A percentile compares a stretch with the other conserved stretches of the same genome.
Evolutionary conservation across 495 filamentous ascomycete genomes (phyloP).

Genomic region (Neohortaea acidophila): DNA sequence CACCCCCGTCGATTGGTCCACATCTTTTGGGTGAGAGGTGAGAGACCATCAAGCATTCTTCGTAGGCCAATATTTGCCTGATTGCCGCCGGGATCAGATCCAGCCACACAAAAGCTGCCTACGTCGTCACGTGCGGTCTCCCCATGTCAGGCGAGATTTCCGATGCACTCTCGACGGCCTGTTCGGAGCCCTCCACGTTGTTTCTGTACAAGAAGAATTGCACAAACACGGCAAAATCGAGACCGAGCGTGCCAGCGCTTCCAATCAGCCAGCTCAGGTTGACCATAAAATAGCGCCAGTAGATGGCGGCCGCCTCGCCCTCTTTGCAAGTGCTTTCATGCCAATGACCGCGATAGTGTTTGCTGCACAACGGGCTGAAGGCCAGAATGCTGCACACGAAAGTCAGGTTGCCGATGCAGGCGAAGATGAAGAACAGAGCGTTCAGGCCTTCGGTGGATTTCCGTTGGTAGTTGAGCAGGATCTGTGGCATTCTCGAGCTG

Average conservation of each 20-base stretch:
- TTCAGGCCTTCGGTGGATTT: constrained; percentile 74
- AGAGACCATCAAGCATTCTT: too few relatives aligned
- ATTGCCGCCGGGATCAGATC: too few relatives aligned
- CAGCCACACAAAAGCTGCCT: too few relatives aligned
- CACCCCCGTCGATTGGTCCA: too few relatives aligned
- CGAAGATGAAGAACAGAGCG: constrained; percentile 90
- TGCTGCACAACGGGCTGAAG: constrained; percentile 46
- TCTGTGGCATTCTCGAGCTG: constrained; percentile 71
- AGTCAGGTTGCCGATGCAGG: constrained; percentile 83
- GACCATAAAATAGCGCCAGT: constrained; percentile 66
- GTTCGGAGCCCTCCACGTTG: too few relatives aligned
- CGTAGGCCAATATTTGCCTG: too few relatives aligned
- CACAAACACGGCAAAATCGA: constrained; percentile 74
- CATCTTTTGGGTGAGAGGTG: too few relatives aligned
- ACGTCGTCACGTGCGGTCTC: too few relatives aligned
- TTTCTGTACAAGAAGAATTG: constrained; percentile 78
- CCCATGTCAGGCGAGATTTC: too few relatives aligned
- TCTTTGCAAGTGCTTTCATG: constrained; percentile 19
- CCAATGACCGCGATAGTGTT: constrained; percentile 8
- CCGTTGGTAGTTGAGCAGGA: constrained; percentile 75
- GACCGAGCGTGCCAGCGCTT: constrained; percentile 67
- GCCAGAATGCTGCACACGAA: constrained; percentile 87
- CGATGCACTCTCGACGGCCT: too few relatives aligned
- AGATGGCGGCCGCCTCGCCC: constrained; percentile 44
- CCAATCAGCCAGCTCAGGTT: constrained; percentile 83